Conservation (phyloP, 2,329 filamentous ascomycete genomes). For the Colletotrichum zoysiae region DNA sequence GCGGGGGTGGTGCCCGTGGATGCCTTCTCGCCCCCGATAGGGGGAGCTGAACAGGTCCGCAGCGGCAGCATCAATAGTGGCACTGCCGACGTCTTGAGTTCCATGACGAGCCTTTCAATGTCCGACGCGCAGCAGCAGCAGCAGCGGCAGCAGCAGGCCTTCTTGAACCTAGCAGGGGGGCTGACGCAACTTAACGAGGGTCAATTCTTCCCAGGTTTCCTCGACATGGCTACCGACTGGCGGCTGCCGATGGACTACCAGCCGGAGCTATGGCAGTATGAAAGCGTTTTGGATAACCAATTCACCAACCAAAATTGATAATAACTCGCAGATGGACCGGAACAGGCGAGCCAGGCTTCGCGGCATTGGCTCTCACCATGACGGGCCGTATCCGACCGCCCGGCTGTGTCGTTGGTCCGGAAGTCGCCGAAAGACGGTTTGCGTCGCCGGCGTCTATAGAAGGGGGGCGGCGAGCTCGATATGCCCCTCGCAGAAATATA, state of each 20-base stretch:
- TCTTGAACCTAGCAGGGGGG: constrained; percentile 5
- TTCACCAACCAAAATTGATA: constrained; percentile 19
- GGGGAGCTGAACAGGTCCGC: background rate
- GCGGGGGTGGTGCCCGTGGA: background rate
- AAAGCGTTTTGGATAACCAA: constrained; percentile 9
- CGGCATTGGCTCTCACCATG: background rate
- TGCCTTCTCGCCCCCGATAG: constrained; percentile 7
- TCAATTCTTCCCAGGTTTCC: constrained; percentile 20
- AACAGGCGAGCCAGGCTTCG: constrained; percentile 10
- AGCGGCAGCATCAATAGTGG: constrained; percentile 20
- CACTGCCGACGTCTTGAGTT: constrained; percentile 8
- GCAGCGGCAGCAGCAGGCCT: constrained; percentile 1
- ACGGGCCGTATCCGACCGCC: background rate
- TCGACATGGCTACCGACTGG: constrained; percentile 34
- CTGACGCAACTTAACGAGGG: constrained; percentile 1
- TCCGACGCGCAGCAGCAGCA: constrained; percentile 25
- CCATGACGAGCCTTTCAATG: constrained; percentile 36
- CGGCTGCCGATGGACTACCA: constrained; percentile 37
- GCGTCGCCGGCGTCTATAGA: background rate
- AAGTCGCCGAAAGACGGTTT: background rate
- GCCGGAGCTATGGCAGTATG: constrained; percentile 35
- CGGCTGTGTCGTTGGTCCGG: background rate
- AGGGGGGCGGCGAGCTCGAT: no score
- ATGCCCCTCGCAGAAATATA: background rate
- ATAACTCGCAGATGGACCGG: background rate